phyloP scores from a whole-genome alignment of 805 yeast species.

The Kodamaea fukazawae region DNA sequence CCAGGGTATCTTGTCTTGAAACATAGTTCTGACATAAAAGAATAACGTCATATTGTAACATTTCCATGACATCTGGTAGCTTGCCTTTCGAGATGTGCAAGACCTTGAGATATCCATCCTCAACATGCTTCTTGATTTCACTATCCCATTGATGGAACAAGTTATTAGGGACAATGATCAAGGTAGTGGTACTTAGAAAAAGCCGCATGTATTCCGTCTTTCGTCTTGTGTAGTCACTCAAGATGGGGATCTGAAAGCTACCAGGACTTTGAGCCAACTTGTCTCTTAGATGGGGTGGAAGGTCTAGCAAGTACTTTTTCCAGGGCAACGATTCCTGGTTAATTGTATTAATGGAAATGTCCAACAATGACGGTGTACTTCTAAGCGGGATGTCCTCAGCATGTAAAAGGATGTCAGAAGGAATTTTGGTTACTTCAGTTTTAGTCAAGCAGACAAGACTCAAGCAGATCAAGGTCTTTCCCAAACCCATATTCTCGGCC shows the following conservation, averaged over 20 bases:
- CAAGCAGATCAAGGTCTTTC: constrained; percentile 60
- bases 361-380: constrained; percentile 21
- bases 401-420: constrained; percentile 26
- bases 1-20: constrained; percentile 33
- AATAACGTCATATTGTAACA: constrained; percentile 51
- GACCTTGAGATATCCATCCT: constrained; percentile 32
- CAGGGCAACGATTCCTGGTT: constrained; percentile 54
- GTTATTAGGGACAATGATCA: constrained; percentile 65
- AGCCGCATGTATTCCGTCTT: constrained; percentile 19
- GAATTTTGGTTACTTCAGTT: constrained; percentile 47
- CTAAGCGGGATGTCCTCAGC: constrained; percentile 7
- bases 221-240: constrained; percentile 19
- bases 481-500: constrained; percentile 70
- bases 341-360: constrained; percentile 43
- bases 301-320: constrained; percentile 43
- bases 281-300: constrained; percentile 45
- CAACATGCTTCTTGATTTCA: constrained; percentile 57
- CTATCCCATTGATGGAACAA: constrained; percentile 62
- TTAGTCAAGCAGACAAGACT: constrained; percentile 56
- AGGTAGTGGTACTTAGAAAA: constrained; percentile 50
- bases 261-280: constrained; percentile 43
- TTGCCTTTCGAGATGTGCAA: constrained; percentile 33
- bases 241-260: constrained; percentile 35
- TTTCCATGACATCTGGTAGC: constrained; percentile 26
- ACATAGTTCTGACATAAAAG: constrained; percentile 49